Base-by-base conservation (phyloP, 306 rosid species). In the Cucurbita maxima region DNA sequence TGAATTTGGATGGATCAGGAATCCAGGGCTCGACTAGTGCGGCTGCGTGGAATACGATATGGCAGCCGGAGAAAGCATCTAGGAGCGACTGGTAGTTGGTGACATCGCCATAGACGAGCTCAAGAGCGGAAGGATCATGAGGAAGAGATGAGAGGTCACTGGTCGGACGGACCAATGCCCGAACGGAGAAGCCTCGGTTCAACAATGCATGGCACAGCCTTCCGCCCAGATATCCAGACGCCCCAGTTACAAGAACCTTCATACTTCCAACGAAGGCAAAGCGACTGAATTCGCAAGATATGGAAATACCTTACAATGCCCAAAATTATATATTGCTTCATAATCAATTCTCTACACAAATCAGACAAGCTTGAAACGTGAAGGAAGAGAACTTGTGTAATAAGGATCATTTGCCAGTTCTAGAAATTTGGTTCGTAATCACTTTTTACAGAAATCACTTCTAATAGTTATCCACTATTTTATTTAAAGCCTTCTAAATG, bases 1-100 rank as follows among this genome's bases (percentile, higher is more conserved):
- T 44, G 83, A 90, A 83, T 72, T 83, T 85, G 57, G 96, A 86
- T 72, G 97, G 95, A 74, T 89, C 91, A 14, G 98, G 97, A 58
- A 90, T 96, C 98, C 98, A 94, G 47, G 96, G 96, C 76, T 94
- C 98, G 74, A 94, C 98, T 11, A 94, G 45, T 12, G 95, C 98
- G 50, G 98, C 97, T 18, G 86, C 63, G 86, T 90, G 98, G 84
- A 94, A 94, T 81, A 94, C 79, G 84, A 85, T 68, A 76, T 82
- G 74, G 79, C 98, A 94, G 60, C 71, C 82, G 58, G 87, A 83
- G 89, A 71, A 84, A n/a, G 98, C 98, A 40, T 84, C 60, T 52
- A 89, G 88, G 66, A 94, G 88, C 20, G 98, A 90, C 15, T 60
- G 73, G 68, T 80, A 87, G 77, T 90, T 87, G 30, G 92, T 89